Conservation (phyloP, 345 rosid species). For the thale cress (Arabidopsis thaliana) region TAIR10.1 NC_003071.7:17568501-17569000, state of each 20-base stretch:
- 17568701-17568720: background rate
- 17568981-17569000: conserved; percentile 29
- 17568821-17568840: conserved; percentile 30
- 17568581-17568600: background rate
- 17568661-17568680: background rate
- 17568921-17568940: background rate
- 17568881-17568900: background rate
- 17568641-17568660: background rate
- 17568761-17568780: conserved; percentile 23
- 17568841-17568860: background rate
- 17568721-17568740: background rate
- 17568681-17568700: background rate
- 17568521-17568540: conserved; percentile 1
- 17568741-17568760: background rate
- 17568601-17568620: conserved; percentile 7
- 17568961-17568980: conserved; percentile 22
- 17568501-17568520: conserved; percentile 1
- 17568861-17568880: conserved; percentile 3
- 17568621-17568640: background rate
- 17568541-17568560: background rate
- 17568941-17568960: background rate
- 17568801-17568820: conserved; percentile 23
- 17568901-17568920: conserved; percentile 14
- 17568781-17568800: background rate
- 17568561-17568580: conserved; percentile 10